These are phyloP conservation scores for Syncephalis plumigaleata DNA, from an alignment of 371 early-diverging fungal species.

Conservation along the genomic window DNA sequence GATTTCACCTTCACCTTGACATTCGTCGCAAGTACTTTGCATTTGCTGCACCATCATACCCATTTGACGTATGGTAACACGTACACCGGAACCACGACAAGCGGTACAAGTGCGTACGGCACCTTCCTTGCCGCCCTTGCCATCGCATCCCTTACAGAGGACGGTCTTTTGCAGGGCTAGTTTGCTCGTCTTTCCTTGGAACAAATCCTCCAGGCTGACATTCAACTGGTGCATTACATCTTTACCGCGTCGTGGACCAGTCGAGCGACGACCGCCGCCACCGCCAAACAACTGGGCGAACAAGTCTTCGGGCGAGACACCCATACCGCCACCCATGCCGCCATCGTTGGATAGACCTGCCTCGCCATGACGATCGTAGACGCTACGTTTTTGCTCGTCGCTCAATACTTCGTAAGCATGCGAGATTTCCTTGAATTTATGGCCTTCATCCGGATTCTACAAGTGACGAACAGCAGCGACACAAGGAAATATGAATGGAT, in stretches of 20 bases:
- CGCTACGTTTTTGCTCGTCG: constrained; percentile 66
- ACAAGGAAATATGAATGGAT: too few species aligned
- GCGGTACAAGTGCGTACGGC: constrained; percentile 52
- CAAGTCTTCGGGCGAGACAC: constrained; percentile 60
- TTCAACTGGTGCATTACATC: constrained; percentile 59
- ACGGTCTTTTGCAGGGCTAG: constrained; percentile 67
- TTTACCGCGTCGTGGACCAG: constrained; percentile 60
- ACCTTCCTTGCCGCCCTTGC: constrained; percentile 63
- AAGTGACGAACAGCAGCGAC: too few species aligned
- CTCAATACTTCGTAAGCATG: constrained; percentile 93
- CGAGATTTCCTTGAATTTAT: constrained; percentile 79
- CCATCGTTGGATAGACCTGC: constrained; percentile 49
- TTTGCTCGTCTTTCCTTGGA: constrained; percentile 71
- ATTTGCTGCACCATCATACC: constrained; percentile 91
- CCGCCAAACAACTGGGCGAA: constrained; percentile 68
- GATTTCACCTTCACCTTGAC: constrained; percentile 52
- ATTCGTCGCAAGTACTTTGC: constrained; percentile 56
- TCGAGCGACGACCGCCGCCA: constrained; percentile 25
- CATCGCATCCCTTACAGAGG: constrained; percentile 46
- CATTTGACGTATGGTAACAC: constrained; percentile 75
- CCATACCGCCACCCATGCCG: constrained; percentile 28
- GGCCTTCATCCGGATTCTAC: constrained; percentile 56
- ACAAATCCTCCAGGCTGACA: constrained; percentile 73
- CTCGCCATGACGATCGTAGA: constrained; percentile 80
- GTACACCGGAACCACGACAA: constrained; percentile 85